Percentiles rank a stretch among this genome's conserved stretches.
phyloP scores from a whole-genome alignment of 305 asterid genomes.

The Solanum hybrid region DNA sequence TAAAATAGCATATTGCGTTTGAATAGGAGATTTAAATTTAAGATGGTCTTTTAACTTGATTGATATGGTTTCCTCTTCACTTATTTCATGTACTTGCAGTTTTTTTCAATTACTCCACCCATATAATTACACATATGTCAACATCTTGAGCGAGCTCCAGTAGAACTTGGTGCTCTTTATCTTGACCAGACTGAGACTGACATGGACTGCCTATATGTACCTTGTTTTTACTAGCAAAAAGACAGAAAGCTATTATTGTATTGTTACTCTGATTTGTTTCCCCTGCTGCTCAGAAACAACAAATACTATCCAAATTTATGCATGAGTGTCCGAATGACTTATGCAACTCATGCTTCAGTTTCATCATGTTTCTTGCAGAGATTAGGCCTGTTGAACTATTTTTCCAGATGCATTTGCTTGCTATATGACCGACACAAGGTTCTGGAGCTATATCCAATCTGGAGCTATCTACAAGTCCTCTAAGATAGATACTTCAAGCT shows the following conservation, averaged over 20 bases:
- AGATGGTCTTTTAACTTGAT: too few species aligned
- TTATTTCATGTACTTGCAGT: background rate
- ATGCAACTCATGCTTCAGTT: background rate
- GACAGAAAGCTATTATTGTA: background rate
- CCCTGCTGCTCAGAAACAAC: background rate
- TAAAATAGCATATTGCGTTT: too few species aligned
- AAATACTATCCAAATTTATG: background rate
- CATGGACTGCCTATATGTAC: background rate
- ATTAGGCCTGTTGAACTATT: conserved; percentile 63
- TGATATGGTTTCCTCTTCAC: too few species aligned
- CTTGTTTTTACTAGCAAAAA: background rate
- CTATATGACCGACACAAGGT: conserved; percentile 17
- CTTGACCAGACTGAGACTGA: background rate
- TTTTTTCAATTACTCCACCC: background rate
- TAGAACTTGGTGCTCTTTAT: background rate
- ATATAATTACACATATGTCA: background rate
- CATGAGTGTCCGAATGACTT: background rate
- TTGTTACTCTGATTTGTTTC: background rate
- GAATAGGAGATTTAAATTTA: too few species aligned
- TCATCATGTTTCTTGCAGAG: conserved; percentile 36
- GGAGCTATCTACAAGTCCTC: conserved; percentile 13
- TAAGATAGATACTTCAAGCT: conserved; percentile 62
- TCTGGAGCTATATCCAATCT: conserved; percentile 10
- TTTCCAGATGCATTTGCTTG: conserved; percentile 77
- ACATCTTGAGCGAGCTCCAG: background rate